phyloP scores from a whole-genome alignment of 495 filamentous ascomycete genomes.

The Venustampulla echinocandica region DNA sequence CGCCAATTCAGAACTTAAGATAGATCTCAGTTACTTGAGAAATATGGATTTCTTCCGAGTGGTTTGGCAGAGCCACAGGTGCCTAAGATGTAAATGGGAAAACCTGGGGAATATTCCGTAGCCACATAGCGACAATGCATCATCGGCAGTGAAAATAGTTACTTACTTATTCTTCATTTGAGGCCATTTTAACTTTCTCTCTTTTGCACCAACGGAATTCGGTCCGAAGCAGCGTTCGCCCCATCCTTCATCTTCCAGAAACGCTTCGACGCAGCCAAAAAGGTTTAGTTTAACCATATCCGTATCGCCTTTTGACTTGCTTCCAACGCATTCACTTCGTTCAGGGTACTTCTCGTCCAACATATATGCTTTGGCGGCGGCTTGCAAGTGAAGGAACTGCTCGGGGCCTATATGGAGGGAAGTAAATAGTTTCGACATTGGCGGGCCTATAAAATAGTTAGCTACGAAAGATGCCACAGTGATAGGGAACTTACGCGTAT shows the following conservation, averaged over 20 bases:
- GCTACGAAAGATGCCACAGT: not conserved
- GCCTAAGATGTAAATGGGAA: no score
- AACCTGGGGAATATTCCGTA: no score
- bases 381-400: constrained; percentile 50
- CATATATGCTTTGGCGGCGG: constrained; percentile 54
- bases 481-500: constrained; percentile 34
- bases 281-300: constrained; percentile 55
- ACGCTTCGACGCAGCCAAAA: constrained; percentile 50
- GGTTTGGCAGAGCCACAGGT: no score
- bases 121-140: no score
- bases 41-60: no score
- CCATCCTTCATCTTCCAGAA: constrained; percentile 46
- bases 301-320: constrained; percentile 47
- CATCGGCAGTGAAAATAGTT: no score
- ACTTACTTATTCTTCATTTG: constrained; percentile 39
- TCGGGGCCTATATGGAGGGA: constrained; percentile 50
- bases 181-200: constrained; percentile 46
- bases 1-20: no score
- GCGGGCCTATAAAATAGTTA: constrained; percentile 27
- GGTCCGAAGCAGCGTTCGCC: constrained; percentile 50
- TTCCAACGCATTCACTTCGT: constrained; percentile 50
- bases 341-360: constrained; percentile 48
- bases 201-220: constrained; percentile 22
- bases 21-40: no score
- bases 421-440: constrained; percentile 52